Evolutionary conservation across 1,284 basidiomycete species (phyloP).

Genomic region (Ustanciosporium gigantosporum): DNA sequence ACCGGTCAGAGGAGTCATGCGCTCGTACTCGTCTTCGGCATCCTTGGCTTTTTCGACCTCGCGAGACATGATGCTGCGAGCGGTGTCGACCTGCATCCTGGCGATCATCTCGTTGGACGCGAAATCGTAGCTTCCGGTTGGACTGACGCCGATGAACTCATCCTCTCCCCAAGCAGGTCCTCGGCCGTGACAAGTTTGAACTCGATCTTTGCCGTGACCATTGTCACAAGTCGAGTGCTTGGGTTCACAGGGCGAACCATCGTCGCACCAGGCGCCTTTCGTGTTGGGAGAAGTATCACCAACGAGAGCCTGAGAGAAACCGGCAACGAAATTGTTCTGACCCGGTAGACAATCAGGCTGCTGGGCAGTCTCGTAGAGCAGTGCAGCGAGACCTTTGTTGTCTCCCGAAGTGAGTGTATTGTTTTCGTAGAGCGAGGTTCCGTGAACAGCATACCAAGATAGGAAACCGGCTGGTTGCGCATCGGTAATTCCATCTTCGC

Average conservation of each 20-base stretch:
- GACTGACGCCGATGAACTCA: conserved; percentile 18
- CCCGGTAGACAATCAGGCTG: conserved; percentile 40
- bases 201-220: conserved; percentile 29
- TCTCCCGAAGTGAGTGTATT: conserved; percentile 51
- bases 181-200: conserved; percentile 47
- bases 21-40: conserved; percentile 8
- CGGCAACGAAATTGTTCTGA: conserved; percentile 42
- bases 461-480: conserved; percentile 37
- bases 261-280: conserved; percentile 46
- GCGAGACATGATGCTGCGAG: conserved; percentile 28
- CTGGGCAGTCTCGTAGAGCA: conserved; percentile 41
- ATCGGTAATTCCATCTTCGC: not conserved
- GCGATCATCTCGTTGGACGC: conserved; percentile 51
- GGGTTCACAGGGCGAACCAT: conserved; percentile 46
- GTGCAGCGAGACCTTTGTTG: conserved; percentile 54
- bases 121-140: conserved; percentile 50
- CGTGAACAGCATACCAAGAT: conserved; percentile 77
- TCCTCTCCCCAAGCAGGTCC: conserved; percentile 45
- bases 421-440: conserved; percentile 61
- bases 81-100: conserved; percentile 44
- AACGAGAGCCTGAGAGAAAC: conserved; percentile 48
- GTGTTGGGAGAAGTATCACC: conserved; percentile 55
- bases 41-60: not conserved
- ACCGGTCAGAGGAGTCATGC: conserved; percentile 15
- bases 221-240: conserved; percentile 49